Percentiles rank a stretch among this genome's conserved stretches.
Evolutionary conservation across 2,329 filamentous ascomycete genomes (phyloP).

Genomic region (Leptographium lundbergii): DNA sequence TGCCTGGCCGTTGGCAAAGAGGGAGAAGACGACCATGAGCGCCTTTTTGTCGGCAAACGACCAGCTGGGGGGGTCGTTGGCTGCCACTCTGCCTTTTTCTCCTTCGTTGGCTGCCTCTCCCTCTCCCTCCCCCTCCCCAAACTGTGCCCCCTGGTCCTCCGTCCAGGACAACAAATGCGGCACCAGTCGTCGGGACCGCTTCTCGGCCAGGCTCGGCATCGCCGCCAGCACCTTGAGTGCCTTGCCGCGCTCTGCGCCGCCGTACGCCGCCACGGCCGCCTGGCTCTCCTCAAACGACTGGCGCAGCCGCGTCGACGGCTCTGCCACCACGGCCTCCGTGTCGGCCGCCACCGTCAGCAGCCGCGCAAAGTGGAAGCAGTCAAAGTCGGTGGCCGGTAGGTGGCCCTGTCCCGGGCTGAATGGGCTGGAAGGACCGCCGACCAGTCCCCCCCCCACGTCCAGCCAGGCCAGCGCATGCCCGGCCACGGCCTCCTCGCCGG

Average conservation of each 20-base stretch:
- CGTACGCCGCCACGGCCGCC: slow-evolving; percentile 33
- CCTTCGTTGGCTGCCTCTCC: slow-evolving; percentile 20
- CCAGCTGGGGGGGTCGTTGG: no score
- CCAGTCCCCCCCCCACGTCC: slow-evolving; percentile 34
- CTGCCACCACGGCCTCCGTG: slow-evolving; percentile 38
- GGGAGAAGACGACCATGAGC: slow-evolving; percentile 67
- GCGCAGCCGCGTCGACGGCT: slow-evolving; percentile 45
- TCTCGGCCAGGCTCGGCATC: slow-evolving; percentile 69
- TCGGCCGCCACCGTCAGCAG: slow-evolving; percentile 40
- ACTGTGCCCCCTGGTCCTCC: slow-evolving; percentile 25
- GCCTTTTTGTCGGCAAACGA: slow-evolving; percentile 70
- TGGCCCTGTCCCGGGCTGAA: slow-evolving; percentile 16
- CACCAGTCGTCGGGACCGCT: slow-evolving; percentile 69
- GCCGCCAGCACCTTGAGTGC: slow-evolving; percentile 67
- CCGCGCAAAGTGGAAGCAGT: slow-evolving; percentile 63
- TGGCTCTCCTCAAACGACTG: slow-evolving; percentile 54
- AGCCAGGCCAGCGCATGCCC: slow-evolving; percentile 72
- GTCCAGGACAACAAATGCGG: slow-evolving; percentile 79
- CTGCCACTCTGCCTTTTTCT: slow-evolving; percentile 20
- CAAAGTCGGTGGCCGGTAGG: slow-evolving; percentile 56
- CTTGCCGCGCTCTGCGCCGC: slow-evolving; percentile 54
- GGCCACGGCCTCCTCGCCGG: slow-evolving; percentile 61
- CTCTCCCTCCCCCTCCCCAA: slow-evolving; percentile 12
- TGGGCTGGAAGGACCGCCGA: slow-evolving; percentile 15
- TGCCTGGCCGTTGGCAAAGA: slow-evolving; percentile 77